A percentile compares a stretch with the other conserved stretches of the same genome.
Conservation (phyloP, 2,329 filamentous ascomycete genomes). For the Arthroderma uncinatum region DNA sequence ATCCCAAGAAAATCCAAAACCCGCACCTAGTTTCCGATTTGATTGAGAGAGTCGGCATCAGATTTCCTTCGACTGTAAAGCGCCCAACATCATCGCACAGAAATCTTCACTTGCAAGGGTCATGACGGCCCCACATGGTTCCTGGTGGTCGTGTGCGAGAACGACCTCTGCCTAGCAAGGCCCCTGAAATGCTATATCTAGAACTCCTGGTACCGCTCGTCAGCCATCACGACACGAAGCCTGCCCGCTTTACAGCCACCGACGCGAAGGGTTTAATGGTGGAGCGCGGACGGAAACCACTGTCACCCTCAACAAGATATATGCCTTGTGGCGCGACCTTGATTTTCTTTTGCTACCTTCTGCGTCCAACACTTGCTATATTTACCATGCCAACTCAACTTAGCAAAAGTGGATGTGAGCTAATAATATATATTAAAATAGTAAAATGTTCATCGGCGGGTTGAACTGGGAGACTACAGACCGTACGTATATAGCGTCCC, state of each 20-base stretch:
- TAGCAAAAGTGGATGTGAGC: not conserved
- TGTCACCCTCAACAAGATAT: too few relatives aligned
- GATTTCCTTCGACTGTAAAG: slow-evolving; percentile 6
- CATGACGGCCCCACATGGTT: not conserved
- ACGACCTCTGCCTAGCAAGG: not conserved
- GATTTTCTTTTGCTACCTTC: not conserved
- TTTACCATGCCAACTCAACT: not conserved
- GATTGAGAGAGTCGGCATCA: not conserved
- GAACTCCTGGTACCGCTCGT: not conserved
- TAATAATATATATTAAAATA: slow-evolving; percentile 38
- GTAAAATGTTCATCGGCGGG: slow-evolving; percentile 99
- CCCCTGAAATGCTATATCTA: not conserved
- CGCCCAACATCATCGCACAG: not conserved
- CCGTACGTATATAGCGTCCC: slow-evolving; percentile 50
- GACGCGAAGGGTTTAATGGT: not conserved
- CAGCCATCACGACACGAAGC: not conserved
- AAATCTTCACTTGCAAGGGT: not conserved
- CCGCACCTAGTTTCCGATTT: slow-evolving; percentile 5
- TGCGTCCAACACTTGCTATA: not conserved
- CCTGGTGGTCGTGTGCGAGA: not conserved
- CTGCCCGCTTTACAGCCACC: not conserved
- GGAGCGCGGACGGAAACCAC: not conserved
- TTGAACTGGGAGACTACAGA: slow-evolving; percentile 99
- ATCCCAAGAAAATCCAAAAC: not conserved
- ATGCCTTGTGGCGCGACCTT: not conserved